These are phyloP conservation scores for Diaporthe eres DNA, from an alignment of 2,329 filamentous ascomycete genomes.

Conservation along the genomic window DNA sequence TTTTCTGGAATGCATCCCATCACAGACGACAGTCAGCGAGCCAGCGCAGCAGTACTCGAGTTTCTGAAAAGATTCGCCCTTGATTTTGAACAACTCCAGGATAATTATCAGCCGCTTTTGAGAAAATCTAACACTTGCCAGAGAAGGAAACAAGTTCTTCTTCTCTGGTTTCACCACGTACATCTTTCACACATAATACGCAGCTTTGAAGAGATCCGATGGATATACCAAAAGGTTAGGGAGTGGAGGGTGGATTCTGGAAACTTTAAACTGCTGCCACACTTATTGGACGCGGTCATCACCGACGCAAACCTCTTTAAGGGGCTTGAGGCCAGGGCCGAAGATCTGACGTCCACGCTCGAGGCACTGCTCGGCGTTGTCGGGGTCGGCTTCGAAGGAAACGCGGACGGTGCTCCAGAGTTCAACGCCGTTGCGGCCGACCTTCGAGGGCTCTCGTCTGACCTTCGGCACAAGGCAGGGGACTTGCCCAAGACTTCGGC, in stretches of 20 bases:
- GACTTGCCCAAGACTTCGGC: not conserved
- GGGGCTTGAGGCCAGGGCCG: not conserved
- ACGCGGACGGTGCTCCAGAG: not conserved
- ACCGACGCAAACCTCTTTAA: not conserved
- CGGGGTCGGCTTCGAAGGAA: not conserved
- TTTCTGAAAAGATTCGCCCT: not conserved
- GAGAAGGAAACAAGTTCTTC: not conserved
- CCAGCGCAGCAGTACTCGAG: not conserved
- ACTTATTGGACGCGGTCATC: not conserved
- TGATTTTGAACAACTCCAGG: not conserved
- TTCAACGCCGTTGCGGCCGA: not conserved
- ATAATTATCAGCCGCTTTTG: not conserved
- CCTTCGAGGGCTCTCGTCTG: not conserved
- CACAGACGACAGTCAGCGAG: not conserved
- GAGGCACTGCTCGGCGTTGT: not conserved
- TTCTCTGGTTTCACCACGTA: not conserved
- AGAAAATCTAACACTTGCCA: not conserved
- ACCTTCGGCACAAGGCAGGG: not conserved
- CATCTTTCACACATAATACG: not conserved
- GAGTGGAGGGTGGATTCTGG: not conserved
- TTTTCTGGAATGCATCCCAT: not conserved
- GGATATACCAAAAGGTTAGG: not conserved
- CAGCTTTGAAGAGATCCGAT: not conserved
- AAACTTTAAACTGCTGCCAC: not conserved
- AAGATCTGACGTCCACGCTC: not conserved